These are phyloP conservation scores for Penicillium macrosclerotiorum DNA, from an alignment of 495 filamentous ascomycete genomes.

Conservation along the genomic window DNA sequence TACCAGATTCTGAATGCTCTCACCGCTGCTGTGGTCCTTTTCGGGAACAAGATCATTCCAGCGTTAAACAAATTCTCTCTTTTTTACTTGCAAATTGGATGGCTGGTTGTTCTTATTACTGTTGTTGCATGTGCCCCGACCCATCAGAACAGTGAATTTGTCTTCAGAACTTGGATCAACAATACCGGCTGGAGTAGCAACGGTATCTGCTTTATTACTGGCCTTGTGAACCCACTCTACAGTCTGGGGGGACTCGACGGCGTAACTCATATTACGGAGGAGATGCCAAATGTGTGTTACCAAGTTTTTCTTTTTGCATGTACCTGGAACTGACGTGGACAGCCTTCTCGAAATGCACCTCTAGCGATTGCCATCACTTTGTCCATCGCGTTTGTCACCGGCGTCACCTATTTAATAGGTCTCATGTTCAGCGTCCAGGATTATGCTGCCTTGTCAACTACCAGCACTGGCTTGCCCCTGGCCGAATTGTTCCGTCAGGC, in stretches of 20 bases:
- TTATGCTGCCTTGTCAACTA: background rate
- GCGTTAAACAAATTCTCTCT: constrained; percentile 3
- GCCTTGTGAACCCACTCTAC: constrained; percentile 4
- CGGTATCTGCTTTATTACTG: constrained; percentile 4
- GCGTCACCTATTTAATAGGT: background rate
- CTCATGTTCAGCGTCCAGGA: constrained; percentile 6
- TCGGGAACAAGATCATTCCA: constrained; percentile 1
- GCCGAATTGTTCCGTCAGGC: constrained; percentile 4
- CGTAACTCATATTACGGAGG: constrained; percentile 2
- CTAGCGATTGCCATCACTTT: constrained; percentile 2
- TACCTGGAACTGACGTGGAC: background rate
- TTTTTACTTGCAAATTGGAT: background rate
- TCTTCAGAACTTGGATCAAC: constrained; percentile 5
- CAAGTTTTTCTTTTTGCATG: too few species aligned
- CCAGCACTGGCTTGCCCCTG: constrained; percentile 3
- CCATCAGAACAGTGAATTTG: background rate
- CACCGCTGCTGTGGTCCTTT: background rate
- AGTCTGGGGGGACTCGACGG: constrained; percentile 1
- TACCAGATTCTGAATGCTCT: constrained; percentile 2
- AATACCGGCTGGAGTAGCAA: constrained; percentile 4
- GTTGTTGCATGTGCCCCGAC: constrained; percentile 1
- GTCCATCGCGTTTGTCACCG: constrained; percentile 1
- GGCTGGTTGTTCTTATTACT: background rate
- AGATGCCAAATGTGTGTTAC: constrained; percentile 2
- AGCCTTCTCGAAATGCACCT: constrained; percentile 1